These are phyloP conservation scores for Periglandula ipomoeae DNA, from an alignment of 2,329 filamentous ascomycete species.

Conservation along the genomic window DNA sequence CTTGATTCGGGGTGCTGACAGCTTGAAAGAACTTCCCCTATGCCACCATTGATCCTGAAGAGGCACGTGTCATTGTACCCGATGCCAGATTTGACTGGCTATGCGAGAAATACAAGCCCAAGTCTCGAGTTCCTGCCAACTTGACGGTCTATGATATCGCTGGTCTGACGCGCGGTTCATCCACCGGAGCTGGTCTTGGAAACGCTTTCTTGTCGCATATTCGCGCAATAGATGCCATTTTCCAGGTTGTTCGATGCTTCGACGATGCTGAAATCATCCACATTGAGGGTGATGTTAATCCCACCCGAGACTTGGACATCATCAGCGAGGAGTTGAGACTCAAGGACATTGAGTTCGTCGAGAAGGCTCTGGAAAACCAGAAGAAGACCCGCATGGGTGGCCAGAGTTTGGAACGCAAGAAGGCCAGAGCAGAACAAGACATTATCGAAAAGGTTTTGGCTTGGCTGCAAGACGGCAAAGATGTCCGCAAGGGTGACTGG, in stretches of 20 bases:
- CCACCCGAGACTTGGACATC: slow-evolving; percentile 86
- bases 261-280: slow-evolving; percentile 99
- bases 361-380: slow-evolving; percentile 86
- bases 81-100: slow-evolving; percentile 96
- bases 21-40: slow-evolving; percentile 82
- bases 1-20: slow-evolving; percentile 31
- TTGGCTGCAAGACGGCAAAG: slow-evolving; percentile 79
- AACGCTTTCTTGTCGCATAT: slow-evolving; percentile 99
- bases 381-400: slow-evolving; percentile 89
- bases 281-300: slow-evolving; percentile 97
- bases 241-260: slow-evolving; percentile 93
- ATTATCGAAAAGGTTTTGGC: slow-evolving; percentile 84
- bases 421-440: slow-evolving; percentile 87
- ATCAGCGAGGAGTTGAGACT: slow-evolving; percentile 93
- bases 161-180: slow-evolving; percentile 89
- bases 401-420: slow-evolving; percentile 96
- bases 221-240: slow-evolving; percentile 94
- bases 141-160: slow-evolving; percentile 98
- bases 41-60: slow-evolving; percentile 97
- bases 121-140: slow-evolving; percentile 93
- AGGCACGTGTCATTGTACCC: slow-evolving; percentile 93
- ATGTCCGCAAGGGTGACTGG: slow-evolving; percentile 89
- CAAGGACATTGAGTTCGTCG: slow-evolving; percentile 97
- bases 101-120: slow-evolving; percentile 92
- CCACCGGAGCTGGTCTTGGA: slow-evolving; percentile 92